Evolutionary conservation across 352 stramenopile genomes (phyloP), one percentile per base, ranked within the genome.

Genomic region (Phytopythium aichiense): DNA sequence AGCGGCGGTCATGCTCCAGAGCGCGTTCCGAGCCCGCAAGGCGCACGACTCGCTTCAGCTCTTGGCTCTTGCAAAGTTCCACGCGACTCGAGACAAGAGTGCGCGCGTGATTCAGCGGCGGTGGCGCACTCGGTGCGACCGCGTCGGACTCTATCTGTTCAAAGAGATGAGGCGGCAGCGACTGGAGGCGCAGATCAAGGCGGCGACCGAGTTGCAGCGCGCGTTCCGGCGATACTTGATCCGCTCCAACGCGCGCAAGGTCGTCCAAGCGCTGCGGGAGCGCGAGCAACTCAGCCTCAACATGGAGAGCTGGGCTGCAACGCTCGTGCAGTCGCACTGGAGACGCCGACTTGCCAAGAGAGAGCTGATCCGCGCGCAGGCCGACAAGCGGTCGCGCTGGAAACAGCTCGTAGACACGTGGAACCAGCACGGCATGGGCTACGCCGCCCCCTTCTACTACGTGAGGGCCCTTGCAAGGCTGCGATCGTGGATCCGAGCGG

Each of bases 391-490:
- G 22, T 82, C 80, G 25, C 76, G 89, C 38, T 98, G 94, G 94
- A 98, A 98, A 73, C 83, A 96, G 48, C 85, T 98, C 56, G 73
- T 94, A 42, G 90, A 97, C 58, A 82, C 84, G 2, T 78, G 92
- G 56, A 93, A 90, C 58, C 67, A 89, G 18, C 82, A 92, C 31
- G 72, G 79, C 12, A 77, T 67, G 49, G 84, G 82, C n/a, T 79
- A 66, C 40, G 82, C 82, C 9, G 84, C 84, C 1, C 84, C 84
- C n/a, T 98, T 98, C 63, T 98, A 95, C 76, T 98, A 97, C 64
- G 82, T 94, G 60, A 50, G 80, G 61, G 23, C 30, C 53, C 3
- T 18, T 23, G 45, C 16, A 22, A 20, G 2, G 45, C n/a, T 51
- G 23, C 6, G 46, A 53, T 9, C 7, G 31, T 22, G 22, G 46